Evolutionary conservation across 2,329 filamentous ascomycete species (phyloP).

Genomic region (Ascochyta koolunga): DNA sequence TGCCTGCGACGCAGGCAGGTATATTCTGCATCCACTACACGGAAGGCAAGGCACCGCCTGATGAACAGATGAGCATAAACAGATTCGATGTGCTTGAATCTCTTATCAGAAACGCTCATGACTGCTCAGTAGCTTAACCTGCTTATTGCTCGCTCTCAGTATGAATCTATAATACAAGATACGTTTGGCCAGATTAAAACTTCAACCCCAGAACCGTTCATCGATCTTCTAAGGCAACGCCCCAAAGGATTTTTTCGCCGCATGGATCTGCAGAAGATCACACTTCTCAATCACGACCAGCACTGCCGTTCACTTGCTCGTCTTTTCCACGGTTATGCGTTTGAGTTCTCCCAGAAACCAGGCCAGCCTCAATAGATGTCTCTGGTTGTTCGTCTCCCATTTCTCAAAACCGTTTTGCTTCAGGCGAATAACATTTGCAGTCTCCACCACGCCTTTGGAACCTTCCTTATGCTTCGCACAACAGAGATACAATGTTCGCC

Average conservation of each 20-base stretch:
- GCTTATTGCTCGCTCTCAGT: not conserved
- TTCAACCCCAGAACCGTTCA: not conserved
- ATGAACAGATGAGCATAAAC: not conserved
- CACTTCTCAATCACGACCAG: constrained; percentile 7
- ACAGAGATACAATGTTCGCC: no score
- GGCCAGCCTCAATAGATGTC: not conserved
- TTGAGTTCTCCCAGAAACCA: not conserved
- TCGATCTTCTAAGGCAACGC: not conserved
- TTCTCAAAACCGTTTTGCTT: not conserved
- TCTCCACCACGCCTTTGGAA: not conserved
- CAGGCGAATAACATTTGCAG: not conserved
- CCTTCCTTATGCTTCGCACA: no score
- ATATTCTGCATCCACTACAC: constrained; percentile 5
- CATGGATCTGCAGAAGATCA: constrained; percentile 1
- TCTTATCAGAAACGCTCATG: not conserved
- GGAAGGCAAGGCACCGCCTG: not conserved
- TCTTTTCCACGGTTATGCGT: not conserved
- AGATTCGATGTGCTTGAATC: not conserved
- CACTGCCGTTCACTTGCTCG: not conserved
- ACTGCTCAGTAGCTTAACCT: not conserved
- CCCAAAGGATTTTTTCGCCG: not conserved
- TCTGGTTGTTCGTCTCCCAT: not conserved
- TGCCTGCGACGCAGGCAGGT: constrained; percentile 14
- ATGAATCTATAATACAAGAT: no score
- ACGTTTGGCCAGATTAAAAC: no score